Evolutionary conservation across 2,329 filamentous ascomycete genomes (phyloP).

Genomic region (Calonectria honghensis): DNA sequence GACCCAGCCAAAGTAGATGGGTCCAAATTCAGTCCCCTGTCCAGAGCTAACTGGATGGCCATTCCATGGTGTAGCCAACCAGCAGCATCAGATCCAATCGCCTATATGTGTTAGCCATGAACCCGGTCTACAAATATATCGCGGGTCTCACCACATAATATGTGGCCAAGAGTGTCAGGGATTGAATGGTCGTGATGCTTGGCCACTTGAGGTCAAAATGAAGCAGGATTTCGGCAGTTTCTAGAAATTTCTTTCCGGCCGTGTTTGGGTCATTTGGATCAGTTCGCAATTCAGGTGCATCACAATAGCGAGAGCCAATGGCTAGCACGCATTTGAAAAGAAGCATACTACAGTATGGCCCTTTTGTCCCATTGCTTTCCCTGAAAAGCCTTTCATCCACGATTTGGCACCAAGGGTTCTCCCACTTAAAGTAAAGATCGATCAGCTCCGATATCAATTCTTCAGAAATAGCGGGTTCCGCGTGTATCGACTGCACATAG

Average conservation of each 20-base stretch:
- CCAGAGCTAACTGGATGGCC: conserved; percentile 59
- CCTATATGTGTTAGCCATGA: conserved; percentile 44
- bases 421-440: conserved; percentile 61
- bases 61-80: conserved; percentile 62
- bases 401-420: conserved; percentile 60
- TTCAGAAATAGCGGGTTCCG: conserved; percentile 33
- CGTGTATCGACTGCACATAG: conserved; percentile 10
- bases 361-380: conserved; percentile 52
- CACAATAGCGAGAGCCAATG: conserved; percentile 58
- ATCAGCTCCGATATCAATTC: conserved; percentile 52
- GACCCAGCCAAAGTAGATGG: neutral
- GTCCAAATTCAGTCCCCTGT: conserved; percentile 63
- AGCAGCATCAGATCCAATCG: conserved; percentile 59
- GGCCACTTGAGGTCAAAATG: conserved; percentile 54
- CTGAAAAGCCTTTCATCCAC: conserved; percentile 61
- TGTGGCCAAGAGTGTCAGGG: conserved; percentile 58
- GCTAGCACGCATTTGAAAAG: conserved; percentile 60
- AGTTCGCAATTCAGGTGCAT: conserved; percentile 56
- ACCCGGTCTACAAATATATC: neutral
- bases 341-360: conserved; percentile 57
- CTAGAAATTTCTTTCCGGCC: conserved; percentile 58
- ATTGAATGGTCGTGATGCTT: conserved; percentile 61
- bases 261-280: conserved; percentile 58
- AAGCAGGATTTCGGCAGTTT: conserved; percentile 52
- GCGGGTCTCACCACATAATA: conserved; percentile 52